phyloP scores from a whole-genome alignment of 176 grass and related monocot species.

The Stipa capillata region DNA sequence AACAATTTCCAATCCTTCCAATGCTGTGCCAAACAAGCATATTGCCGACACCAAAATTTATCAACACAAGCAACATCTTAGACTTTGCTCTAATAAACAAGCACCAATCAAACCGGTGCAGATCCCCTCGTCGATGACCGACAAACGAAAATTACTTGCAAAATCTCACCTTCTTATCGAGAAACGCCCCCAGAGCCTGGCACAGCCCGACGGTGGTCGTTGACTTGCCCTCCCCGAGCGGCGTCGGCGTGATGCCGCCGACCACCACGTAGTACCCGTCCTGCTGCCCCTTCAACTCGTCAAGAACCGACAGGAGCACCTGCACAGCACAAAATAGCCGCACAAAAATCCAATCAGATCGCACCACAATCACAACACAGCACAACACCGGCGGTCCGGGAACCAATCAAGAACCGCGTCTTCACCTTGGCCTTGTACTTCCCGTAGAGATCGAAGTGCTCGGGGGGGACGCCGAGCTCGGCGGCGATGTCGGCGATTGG shows the following conservation, averaged over 20 bases:
- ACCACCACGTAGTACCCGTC: conserved; percentile 95
- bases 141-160: background rate
- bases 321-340: conserved; percentile 1
- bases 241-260: conserved; percentile 85
- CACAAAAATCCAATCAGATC: conserved; percentile 16
- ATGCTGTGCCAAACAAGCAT: background rate
- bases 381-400: background rate
- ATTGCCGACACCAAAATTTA: background rate
- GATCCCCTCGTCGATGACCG: background rate
- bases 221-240: conserved; percentile 92
- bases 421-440: conserved; percentile 98
- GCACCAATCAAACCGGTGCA: background rate
- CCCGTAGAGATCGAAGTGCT: conserved; percentile 90
- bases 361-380: background rate
- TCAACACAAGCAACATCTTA: background rate
- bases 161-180: conserved; percentile 75
- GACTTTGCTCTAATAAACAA: background rate
- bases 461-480: conserved; percentile 55
- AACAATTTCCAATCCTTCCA: background rate
- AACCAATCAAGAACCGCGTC: background rate
- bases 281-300: conserved; percentile 53
- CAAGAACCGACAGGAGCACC: conserved; percentile 70
- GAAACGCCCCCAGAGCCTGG: conserved; percentile 87
- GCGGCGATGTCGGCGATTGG: conserved; percentile 66
- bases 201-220: conserved; percentile 89